Conservation (phyloP, 2,329 filamentous ascomycete genomes). For the Malbranchea cinnamomea region DNA sequence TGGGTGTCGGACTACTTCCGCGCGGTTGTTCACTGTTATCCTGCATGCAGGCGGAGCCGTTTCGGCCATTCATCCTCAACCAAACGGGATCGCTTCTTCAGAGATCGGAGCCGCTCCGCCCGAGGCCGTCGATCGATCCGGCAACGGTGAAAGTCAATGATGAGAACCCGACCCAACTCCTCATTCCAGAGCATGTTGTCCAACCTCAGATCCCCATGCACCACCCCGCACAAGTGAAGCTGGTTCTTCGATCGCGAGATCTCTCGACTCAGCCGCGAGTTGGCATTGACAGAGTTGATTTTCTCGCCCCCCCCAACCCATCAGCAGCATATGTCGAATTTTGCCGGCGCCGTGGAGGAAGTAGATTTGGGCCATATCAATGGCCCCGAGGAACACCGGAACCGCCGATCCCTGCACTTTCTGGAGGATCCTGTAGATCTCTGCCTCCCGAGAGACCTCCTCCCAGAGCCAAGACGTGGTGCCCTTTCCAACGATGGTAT, state of each 20-base stretch:
- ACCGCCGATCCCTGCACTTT: slow-evolving; percentile 15
- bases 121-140: slow-evolving; percentile 9
- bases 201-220: slow-evolving; percentile 12
- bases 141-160: slow-evolving; percentile 15
- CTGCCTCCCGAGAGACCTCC: slow-evolving; percentile 14
- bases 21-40: too few relatives aligned
- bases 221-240: slow-evolving; percentile 10
- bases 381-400: slow-evolving; percentile 16
- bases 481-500: slow-evolving; percentile 18
- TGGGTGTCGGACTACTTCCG: too few relatives aligned
- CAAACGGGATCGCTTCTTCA: too few relatives aligned
- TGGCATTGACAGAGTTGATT: slow-evolving; percentile 4
- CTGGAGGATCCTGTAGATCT: slow-evolving; percentile 14
- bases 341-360: slow-evolving; percentile 16
- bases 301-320: slow-evolving; percentile 16
- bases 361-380: slow-evolving; percentile 14
- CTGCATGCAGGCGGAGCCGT: too few relatives aligned
- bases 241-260: slow-evolving; percentile 7
- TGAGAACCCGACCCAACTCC: slow-evolving; percentile 12
- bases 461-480: slow-evolving; percentile 16
- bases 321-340: slow-evolving; percentile 19
- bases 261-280: slow-evolving; percentile 4
- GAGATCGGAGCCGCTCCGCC: too few relatives aligned
- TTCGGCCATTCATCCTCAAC: too few relatives aligned
- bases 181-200: slow-evolving; percentile 15